phyloP scores from a whole-genome alignment of 768 basidiomycete species.

The Serendipita vermifera region DNA sequence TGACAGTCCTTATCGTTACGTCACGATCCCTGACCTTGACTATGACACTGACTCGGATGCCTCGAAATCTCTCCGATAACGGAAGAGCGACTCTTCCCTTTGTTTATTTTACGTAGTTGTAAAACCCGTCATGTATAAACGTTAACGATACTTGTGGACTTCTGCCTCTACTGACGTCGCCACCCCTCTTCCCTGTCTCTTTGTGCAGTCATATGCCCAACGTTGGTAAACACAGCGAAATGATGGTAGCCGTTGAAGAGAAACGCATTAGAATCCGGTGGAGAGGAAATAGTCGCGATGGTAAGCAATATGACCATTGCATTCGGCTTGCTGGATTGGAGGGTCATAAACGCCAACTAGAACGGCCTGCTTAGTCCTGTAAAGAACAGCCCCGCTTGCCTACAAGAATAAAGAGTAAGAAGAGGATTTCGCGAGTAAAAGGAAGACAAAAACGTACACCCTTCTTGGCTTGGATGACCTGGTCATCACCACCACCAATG shows the following conservation, averaged over 20 bases:
- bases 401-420: slow-evolving; percentile 20
- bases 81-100: too few relatives aligned
- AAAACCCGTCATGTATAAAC: too few relatives aligned
- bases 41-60: background rate
- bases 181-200: too few relatives aligned
- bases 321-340: slow-evolving; percentile 52
- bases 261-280: background rate
- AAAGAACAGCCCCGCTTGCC: slow-evolving; percentile 59
- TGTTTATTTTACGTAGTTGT: too few relatives aligned
- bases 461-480: slow-evolving; percentile 67
- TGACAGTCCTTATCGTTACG: background rate
- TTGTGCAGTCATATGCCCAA: too few relatives aligned
- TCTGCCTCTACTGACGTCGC: too few relatives aligned
- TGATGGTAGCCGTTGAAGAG: too few relatives aligned
- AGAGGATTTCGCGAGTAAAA: background rate
- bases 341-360: slow-evolving; percentile 62
- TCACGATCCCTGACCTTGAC: background rate
- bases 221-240: too few relatives aligned
- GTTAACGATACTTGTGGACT: too few relatives aligned
- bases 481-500: slow-evolving; percentile 34
- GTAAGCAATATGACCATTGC: background rate
- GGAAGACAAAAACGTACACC: slow-evolving; percentile 34
- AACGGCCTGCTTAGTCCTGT: slow-evolving; percentile 77
- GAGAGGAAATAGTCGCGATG: background rate
- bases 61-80: too few relatives aligned